A percentile compares a stretch with the other conserved stretches of the same genome.
These are phyloP conservation scores for Colletotrichum cereale DNA, from an alignment of 2,329 filamentous ascomycete genomes.

Conservation along the genomic window DNA sequence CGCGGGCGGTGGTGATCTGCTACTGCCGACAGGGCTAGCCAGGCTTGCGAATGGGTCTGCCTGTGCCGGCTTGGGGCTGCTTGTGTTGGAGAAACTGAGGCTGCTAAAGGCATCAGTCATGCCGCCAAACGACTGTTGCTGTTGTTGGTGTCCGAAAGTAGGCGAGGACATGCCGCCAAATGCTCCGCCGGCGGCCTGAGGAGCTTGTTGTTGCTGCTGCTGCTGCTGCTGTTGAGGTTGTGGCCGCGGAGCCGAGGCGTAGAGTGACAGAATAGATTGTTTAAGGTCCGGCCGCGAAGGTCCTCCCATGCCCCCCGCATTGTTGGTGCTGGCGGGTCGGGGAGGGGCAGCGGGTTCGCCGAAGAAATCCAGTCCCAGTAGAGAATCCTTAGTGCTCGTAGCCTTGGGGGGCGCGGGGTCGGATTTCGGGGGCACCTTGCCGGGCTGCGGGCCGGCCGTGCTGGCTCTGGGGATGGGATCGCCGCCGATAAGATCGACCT, in stretches of 20 bases:
- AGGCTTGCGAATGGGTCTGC: constrained; percentile 73
- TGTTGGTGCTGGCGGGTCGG: constrained; percentile 84
- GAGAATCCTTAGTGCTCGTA: constrained; percentile 85
- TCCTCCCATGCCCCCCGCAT: constrained; percentile 68
- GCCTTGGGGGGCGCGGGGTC: constrained; percentile 75
- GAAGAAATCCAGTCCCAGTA: constrained; percentile 94
- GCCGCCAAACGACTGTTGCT: constrained; percentile 67
- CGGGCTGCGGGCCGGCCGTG: constrained; percentile 75
- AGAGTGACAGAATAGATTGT: constrained; percentile 95
- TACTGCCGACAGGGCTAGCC: constrained; percentile 52
- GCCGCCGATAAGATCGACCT: constrained; percentile 87
- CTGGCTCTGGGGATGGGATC: constrained; percentile 77
- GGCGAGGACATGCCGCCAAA: constrained; percentile 78
- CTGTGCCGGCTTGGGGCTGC: constrained; percentile 62
- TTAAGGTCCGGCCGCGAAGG: constrained; percentile 93
- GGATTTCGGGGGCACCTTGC: constrained; percentile 70
- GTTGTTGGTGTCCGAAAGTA: constrained; percentile 60
- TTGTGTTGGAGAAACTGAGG: constrained; percentile 58
- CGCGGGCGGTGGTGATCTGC: constrained; percentile 50
- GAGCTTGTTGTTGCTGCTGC: constrained; percentile 50
- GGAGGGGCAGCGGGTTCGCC: constrained; percentile 79
- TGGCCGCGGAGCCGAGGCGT: constrained; percentile 86
- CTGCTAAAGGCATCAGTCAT: constrained; percentile 80
- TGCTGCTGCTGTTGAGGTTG: constrained; percentile 62
- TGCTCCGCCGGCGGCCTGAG: constrained; percentile 63